Evolutionary conservation across 441 rosid species (phyloP), one percentile per base, ranked within the genome.

Genomic region (Omphalea diandra): DNA sequence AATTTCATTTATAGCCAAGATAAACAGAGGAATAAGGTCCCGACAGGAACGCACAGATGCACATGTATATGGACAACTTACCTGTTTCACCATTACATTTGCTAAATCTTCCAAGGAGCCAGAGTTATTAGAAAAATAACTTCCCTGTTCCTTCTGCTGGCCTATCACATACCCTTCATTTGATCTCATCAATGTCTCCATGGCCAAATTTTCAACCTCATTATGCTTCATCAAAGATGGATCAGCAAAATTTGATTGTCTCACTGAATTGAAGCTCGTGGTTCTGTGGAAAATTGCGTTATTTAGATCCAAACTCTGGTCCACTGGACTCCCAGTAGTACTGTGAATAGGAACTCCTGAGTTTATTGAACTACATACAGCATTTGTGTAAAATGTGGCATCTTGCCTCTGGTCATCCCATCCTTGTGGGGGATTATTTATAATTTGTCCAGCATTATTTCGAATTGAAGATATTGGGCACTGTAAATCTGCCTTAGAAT

Each of bases 71-170:
- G 67, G 66, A 44, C 50, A 43, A 56, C 60, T 71, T 85, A 86
- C 96, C 91, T 74, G 84, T 46, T 85, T 84, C 82, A 85, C 79
- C 80, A 90, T 74, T 63, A 84, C 80, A 69, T 79, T 80, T 31
- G 81, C 85, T 54, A 90, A 55, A 77, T 86, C 96, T 70, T 90
- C 90, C 77, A 88, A 82, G 73, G 85, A 85, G 70, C 82, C 92
- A 67, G 75, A 76, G 66, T 80, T 82, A 57, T 72, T 80, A 41
- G 78, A 72, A 69, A 68, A 40, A 75, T 74, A 85, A 66, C 87
- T 75, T 22, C 73, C 75, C 64, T 80, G 86, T 14, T 33, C 72
- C 79, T 83, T 87, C 58, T 69, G 80, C 47, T 84, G 94, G 53
- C 80, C 80, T 55, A 73, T 63, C 6, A 49, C 46, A 76, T 80